A percentile compares a stretch with the other conserved stretches of the same genome.
Conservation (phyloP, 805 yeast genomes). For the Pichia ethanolica region DNA sequence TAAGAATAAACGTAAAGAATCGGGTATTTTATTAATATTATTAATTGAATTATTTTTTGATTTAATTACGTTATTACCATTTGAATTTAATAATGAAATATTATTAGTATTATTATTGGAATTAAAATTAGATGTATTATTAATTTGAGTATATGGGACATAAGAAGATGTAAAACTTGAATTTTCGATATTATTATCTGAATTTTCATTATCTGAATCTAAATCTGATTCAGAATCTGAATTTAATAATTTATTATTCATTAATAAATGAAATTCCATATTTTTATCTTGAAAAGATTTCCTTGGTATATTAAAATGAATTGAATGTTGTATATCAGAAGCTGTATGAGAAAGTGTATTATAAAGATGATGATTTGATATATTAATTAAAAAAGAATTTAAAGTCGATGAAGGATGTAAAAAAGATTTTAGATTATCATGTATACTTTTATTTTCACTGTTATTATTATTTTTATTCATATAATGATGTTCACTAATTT, state of each 20-base stretch:
- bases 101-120: no score
- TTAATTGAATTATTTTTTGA: no score
- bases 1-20: neutral
- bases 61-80: no score
- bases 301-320: slow-evolving; percentile 1
- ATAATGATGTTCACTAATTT: neutral
- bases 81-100: no score
- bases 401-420: neutral
- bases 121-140: no score
- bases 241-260: neutral
- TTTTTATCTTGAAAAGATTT: neutral
- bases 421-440: no score
- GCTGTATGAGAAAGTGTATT: no score
- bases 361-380: neutral
- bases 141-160: no score
- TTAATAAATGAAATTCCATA: neutral
- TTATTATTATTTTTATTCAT: no score
- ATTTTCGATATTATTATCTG: no score
- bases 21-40: neutral
- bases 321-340: neutral
- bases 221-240: neutral
- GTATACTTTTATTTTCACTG: no score
- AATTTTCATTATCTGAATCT: neutral
- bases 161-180: no score
- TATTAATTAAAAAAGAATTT: neutral